Percentiles rank a stretch among this genome's conserved stretches.
phyloP scores from a whole-genome alignment of 2,329 filamentous ascomycete species.

The Botrytis cinerea region DNA sequence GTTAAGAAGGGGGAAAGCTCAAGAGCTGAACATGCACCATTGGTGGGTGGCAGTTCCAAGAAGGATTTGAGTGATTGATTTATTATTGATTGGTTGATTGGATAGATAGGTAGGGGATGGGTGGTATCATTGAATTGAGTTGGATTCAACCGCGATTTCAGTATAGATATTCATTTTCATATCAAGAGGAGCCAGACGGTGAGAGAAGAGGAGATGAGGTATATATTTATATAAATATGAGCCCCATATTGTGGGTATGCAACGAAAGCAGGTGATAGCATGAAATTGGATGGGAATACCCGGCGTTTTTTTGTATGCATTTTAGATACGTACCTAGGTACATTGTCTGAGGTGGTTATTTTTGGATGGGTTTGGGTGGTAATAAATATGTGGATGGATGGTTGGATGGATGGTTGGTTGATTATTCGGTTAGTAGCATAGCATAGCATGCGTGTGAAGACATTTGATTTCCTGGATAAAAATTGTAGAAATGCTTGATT shows the following conservation, averaged over 20 bases:
- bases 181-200: background rate
- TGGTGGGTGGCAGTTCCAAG: constrained; percentile 7
- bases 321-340: background rate
- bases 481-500: background rate
- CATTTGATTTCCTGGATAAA: background rate
- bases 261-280: constrained; percentile 5
- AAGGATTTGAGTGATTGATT: constrained; percentile 24
- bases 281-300: constrained; percentile 20
- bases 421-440: background rate
- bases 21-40: constrained; percentile 4
- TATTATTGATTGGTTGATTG: background rate
- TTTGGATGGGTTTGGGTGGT: constrained; percentile 3
- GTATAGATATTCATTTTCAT: background rate
- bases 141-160: background rate
- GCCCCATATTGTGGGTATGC: background rate
- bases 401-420: background rate
- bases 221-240: background rate
- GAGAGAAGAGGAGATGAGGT: background rate
- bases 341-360: background rate
- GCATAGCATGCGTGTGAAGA: background rate
- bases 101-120: background rate
- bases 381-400: background rate
- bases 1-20: constrained; percentile 23
- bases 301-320: constrained; percentile 19
- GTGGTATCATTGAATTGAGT: background rate